Evolutionary conservation across 1,139 yeast genomes (phyloP).

Genomic region (Kodamaea sp.): DNA sequence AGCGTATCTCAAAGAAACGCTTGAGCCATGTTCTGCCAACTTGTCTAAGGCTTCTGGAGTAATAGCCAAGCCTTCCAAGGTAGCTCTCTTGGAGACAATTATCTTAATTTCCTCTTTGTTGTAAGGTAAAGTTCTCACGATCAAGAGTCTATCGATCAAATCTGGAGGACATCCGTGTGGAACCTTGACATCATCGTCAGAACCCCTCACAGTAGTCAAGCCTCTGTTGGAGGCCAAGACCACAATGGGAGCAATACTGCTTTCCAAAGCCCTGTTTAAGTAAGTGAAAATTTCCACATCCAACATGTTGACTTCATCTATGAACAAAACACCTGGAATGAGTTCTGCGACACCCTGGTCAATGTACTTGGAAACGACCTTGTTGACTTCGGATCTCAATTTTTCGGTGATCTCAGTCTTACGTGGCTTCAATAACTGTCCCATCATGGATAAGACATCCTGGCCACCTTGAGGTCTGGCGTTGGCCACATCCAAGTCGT

Average conservation of each 20-base stretch:
- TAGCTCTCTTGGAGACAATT: conserved; percentile 79
- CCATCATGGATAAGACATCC: conserved; percentile 98
- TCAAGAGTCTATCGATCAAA: conserved; percentile 83
- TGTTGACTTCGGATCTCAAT: conserved; percentile 88
- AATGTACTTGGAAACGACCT: conserved; percentile 92
- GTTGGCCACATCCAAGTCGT: conserved; percentile 94
- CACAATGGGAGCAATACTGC: conserved; percentile 90
- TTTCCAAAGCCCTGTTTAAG: conserved; percentile 89
- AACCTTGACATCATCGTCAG: conserved; percentile 67
- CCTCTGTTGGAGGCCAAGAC: conserved; percentile 96
- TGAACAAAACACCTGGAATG: conserved; percentile 95
- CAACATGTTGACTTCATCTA: conserved; percentile 97
- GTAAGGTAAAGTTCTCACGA: conserved; percentile 90
- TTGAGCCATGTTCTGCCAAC: conserved; percentile 69
- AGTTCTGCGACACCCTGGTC: conserved; percentile 98
- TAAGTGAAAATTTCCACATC: conserved; percentile 96
- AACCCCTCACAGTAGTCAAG: conserved; percentile 85
- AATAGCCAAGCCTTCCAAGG: conserved; percentile 69
- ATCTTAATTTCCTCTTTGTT: conserved; percentile 77
- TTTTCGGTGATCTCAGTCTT: conserved; percentile 99
- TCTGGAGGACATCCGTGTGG: conserved; percentile 99
- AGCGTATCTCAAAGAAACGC: conserved; percentile 85
- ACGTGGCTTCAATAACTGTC: conserved; percentile 91
- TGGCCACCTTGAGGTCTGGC: conserved; percentile 99
- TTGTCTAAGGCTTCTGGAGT: conserved; percentile 67